Evolutionary conservation across 306 rosid genomes (phyloP).

Genomic region (Dryas drummondii): DNA sequence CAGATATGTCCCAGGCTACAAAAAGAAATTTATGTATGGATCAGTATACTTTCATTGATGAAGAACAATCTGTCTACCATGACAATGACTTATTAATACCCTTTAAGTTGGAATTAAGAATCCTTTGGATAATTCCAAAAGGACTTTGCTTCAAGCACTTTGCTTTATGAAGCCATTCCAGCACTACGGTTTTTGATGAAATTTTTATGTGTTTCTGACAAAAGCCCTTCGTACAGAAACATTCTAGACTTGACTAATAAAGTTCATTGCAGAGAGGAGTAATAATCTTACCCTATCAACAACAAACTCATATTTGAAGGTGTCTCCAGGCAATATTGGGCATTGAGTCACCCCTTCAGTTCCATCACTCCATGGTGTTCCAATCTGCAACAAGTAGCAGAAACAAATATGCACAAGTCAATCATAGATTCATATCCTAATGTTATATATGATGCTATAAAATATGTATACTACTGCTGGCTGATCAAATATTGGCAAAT

Average conservation of each 20-base stretch:
- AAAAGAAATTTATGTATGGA: not conserved
- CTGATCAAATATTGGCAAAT: not conserved
- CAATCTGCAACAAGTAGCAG: slow-evolving; percentile 40
- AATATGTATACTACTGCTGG: no score
- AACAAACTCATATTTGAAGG: slow-evolving; percentile 65
- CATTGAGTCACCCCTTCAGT: slow-evolving; percentile 88
- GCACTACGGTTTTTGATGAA: no score
- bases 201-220: no score
- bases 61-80: not conserved
- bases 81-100: not conserved
- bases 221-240: not conserved
- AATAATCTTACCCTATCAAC: slow-evolving; percentile 70
- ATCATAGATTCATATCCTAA: not conserved
- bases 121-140: no score
- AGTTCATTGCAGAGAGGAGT: not conserved
- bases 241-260: not conserved
- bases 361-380: slow-evolving; percentile 96
- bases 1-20: slow-evolving; percentile 77
- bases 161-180: no score
- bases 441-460: no score
- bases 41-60: not conserved
- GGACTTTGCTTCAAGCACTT: no score
- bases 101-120: no score
- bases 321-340: slow-evolving; percentile 78
- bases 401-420: not conserved